Evolutionary conservation across 164 flowering plant genomes (phyloP), one percentile per base, ranked within the genome.

Genomic region (Liriodendron chinense): DNA sequence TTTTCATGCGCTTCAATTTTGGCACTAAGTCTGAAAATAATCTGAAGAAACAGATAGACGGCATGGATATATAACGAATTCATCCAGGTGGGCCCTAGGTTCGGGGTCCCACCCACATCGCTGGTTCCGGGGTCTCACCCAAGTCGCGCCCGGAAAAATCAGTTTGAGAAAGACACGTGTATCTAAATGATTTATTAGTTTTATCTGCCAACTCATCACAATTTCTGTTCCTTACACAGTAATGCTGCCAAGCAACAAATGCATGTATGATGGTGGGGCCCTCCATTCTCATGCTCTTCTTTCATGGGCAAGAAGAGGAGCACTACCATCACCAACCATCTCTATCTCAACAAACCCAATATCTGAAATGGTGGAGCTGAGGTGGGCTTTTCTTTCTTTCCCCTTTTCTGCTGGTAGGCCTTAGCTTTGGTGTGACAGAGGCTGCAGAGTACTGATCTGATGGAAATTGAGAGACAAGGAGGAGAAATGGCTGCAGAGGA

Each of bases 401-500:
- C 22, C 25, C 24, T 64, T 64, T 64, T 7, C 34, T 64, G 67
- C 16, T 9, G 24, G 24, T 3, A 26, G 34, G 26, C 12, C n/a
- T 13, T 20, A 57, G n/a, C n/a, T 20, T 57, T 57, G 62, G 62
- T 16, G 62, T 3, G 62, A 13, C 16, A 13, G 4, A 57, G 62
- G 3, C 1, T 13, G n/a, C 16, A 20, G n/a, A 20, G n/a, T 8
- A 57, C n/a, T 13, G 62, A 57, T 57, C 62, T 57, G 62, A 57
- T 14, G n/a, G n/a, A 14, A 57, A 20, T 13, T 14, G n/a, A 21
- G 67, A 20, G 12, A 22, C 9, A 22, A 22, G 8, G 67, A 2
- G 20, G 72, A 65, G n/a, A 26, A 56, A 74, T 74, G 71, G 71
- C 48, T 18, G 14, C 13, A 67, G 49, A n/a, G 70, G 62, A 16